Evolutionary conservation across 2,329 filamentous ascomycete species (phyloP).

Genomic region (Ceratocystis cacaofunesta): DNA sequence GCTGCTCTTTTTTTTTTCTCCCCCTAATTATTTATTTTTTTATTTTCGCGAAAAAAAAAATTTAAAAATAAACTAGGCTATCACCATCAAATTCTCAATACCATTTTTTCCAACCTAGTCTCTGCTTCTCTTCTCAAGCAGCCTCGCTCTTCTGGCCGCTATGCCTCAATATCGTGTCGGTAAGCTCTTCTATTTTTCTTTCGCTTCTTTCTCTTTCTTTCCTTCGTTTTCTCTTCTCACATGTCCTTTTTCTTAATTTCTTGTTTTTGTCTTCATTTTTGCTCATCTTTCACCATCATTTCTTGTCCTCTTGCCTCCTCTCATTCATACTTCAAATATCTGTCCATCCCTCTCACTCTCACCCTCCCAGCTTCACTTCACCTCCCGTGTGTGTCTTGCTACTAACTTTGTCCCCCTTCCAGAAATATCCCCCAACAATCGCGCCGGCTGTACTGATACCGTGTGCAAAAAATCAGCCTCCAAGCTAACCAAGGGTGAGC

Average conservation of each 20-base stretch:
- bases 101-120: slow-evolving; percentile 15
- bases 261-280: neutral
- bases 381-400: neutral
- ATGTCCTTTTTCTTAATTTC: neutral
- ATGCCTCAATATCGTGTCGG: slow-evolving; percentile 36
- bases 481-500: slow-evolving; percentile 66
- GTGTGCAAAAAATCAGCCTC: slow-evolving; percentile 53
- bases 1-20: neutral
- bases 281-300: neutral
- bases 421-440: slow-evolving; percentile 58
- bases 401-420: neutral
- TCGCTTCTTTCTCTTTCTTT: neutral
- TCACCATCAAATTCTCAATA: neutral
- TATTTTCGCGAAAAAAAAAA: neutral
- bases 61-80: too few relatives aligned
- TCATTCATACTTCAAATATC: neutral
- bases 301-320: neutral
- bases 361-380: neutral
- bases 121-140: neutral
- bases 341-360: neutral
- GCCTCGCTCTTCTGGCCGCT: neutral
- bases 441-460: slow-evolving; percentile 58
- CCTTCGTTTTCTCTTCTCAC: neutral
- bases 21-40: neutral
- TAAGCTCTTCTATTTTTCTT: slow-evolving; percentile 20